These are phyloP conservation scores for Gynochthodes officinalis DNA, from an alignment of 257 asterid species.

Conservation along the genomic window DNA sequence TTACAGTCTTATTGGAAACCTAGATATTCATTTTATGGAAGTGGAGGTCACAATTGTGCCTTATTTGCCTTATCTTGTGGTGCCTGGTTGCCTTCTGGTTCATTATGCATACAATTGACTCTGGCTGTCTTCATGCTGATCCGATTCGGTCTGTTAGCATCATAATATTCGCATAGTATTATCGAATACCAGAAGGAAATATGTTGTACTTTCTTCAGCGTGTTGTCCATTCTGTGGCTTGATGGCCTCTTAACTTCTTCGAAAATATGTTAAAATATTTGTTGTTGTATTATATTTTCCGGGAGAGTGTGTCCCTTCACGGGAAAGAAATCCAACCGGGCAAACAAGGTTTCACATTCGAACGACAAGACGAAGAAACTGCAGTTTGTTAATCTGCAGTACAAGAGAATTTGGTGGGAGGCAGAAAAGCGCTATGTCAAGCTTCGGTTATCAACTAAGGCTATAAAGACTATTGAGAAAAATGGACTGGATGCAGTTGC, in stretches of 20 bases:
- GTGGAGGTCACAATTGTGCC: not conserved
- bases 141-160: no score
- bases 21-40: no score
- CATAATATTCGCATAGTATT: no score
- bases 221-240: not conserved
- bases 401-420: constrained; percentile 99
- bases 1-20: no score
- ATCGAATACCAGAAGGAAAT: no score
- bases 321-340: constrained; percentile 85
- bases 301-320: constrained; percentile 83
- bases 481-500: constrained; percentile 97
- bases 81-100: not conserved
- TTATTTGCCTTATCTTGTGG: not conserved
- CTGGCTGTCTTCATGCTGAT: not conserved
- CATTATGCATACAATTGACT: not conserved
- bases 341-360: constrained; percentile 86
- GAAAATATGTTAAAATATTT: not conserved
- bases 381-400: constrained; percentile 88
- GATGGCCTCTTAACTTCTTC: not conserved
- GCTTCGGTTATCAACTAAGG: constrained; percentile 80
- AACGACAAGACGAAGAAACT: constrained; percentile 85
- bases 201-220: no score
- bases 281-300: constrained; percentile 28
- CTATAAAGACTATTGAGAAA: constrained; percentile 95
- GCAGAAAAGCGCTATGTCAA: constrained; percentile 88